These are phyloP conservation scores for Saccharomycopsis fermentans DNA, from an alignment of 805 yeast species.

Conservation along the genomic window DNA sequence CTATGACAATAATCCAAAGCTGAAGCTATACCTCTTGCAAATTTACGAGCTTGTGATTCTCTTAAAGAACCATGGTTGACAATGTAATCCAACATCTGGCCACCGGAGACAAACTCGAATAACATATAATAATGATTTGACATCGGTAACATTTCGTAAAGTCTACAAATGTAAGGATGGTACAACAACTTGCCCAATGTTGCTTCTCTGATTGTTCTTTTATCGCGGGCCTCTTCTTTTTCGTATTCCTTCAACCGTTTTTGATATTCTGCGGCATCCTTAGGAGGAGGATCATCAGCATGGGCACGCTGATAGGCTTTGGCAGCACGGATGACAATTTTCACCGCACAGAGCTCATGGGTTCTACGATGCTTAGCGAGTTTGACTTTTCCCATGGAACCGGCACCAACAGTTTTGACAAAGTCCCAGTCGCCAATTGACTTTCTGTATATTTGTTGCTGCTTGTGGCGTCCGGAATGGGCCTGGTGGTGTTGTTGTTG, in stretches of 20 bases:
- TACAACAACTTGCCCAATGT: conserved; percentile 82
- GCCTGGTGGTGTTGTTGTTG: conserved; percentile 18
- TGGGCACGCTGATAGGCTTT: conserved; percentile 65
- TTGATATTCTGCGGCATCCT: conserved; percentile 43
- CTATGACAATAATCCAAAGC: conserved; percentile 91
- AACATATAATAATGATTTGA: conserved; percentile 94
- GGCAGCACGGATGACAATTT: conserved; percentile 86
- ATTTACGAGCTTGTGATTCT: conserved; percentile 88
- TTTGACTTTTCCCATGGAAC: conserved; percentile 98
- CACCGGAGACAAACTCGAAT: conserved; percentile 94
- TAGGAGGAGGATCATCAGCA: conserved; percentile 56
- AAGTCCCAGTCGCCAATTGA: conserved; percentile 97
- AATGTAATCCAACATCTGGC: conserved; percentile 94
- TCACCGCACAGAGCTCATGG: conserved; percentile 79
- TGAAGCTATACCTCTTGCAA: conserved; percentile 88
- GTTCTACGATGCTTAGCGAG: conserved; percentile 80
- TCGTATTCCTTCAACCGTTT: conserved; percentile 62
- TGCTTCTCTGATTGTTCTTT: conserved; percentile 89
- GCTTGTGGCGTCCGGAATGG: conserved; percentile 12
- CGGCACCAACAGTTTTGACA: conserved; percentile 91
- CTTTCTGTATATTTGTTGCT: conserved; percentile 56
- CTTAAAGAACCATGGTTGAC: conserved; percentile 92
- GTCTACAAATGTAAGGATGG: conserved; percentile 86
- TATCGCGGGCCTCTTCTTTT: conserved; percentile 82
- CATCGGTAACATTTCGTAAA: conserved; percentile 93